Base-by-base conservation (phyloP, 1,139 yeast genomes). In the Eremothecium sinecaudum region DNA sequence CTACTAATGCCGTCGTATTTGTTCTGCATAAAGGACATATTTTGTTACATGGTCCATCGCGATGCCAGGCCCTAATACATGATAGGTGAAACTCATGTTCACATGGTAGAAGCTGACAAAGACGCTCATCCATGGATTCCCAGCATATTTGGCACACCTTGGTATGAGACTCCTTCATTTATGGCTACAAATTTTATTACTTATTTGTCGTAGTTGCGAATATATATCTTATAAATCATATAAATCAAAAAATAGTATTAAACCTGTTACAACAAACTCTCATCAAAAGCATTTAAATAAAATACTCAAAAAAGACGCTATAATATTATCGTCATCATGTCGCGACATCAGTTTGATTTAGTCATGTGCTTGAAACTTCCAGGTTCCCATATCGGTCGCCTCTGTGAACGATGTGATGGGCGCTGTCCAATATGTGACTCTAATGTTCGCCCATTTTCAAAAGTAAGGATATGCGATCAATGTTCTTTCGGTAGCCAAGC, bases 341-440 rank as follows among this genome's bases (percentile, higher is more conserved):
- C 95, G 3, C 76, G 93, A 39, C 95, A 86, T 57, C 94, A 86
- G 55, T 77, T 79, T 40, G 97, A 87, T 56, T 67, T 87, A 22
- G 73, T 82, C 3, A 78, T 80, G 63, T 87, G 97, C 55, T 66
- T 82, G 70, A 82, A 80, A 51, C 93, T 76, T 49, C 86, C 95
- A 2, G 96, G 97, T 1, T 69, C 75, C 1, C 59, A 63, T 20
- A 57, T 73, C 5, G 96, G 94, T 0, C 61, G 67, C 37, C 66
- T 87, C 6, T 87, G 98, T 51, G 75, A 73, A 24, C 80, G 71
- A 56, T 87, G 98, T 56, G 96, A 87, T 51, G 97, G 96, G 2
- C 68, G 78, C 44, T 87, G 98, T 51, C 96, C 96, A 2, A 66
- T 75, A 1, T 87, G 98, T 58, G 97, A 86, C 53, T 81, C 94